These are phyloP conservation scores for Sporisorium exsertum DNA, from an alignment of 1,284 basidiomycete species.

Conservation along the genomic window DNA sequence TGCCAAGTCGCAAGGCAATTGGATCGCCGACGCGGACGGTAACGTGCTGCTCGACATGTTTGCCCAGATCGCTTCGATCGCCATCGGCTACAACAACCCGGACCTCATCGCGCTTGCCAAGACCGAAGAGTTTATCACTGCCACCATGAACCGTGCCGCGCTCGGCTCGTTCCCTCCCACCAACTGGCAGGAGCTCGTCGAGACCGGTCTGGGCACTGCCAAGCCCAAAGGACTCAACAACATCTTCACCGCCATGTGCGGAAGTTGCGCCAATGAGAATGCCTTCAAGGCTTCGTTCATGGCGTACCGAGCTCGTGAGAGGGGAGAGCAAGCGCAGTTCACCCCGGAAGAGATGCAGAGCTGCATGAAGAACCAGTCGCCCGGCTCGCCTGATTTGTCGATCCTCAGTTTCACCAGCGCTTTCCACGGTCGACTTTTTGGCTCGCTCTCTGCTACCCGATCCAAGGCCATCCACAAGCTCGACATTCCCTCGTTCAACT, in stretches of 20 bases:
- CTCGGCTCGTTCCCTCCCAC: constrained; percentile 73
- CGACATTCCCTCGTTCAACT: constrained; percentile 75
- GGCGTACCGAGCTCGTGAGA: constrained; percentile 70
- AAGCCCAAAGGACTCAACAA: constrained; percentile 72
- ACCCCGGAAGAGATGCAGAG: constrained; percentile 62
- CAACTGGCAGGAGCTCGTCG: constrained; percentile 71
- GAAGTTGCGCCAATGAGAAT: constrained; percentile 70
- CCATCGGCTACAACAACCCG: constrained; percentile 72
- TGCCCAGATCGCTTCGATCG: constrained; percentile 71
- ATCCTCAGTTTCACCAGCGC: constrained; percentile 73
- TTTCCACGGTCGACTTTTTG: constrained; percentile 63
- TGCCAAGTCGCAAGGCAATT: constrained; percentile 67
- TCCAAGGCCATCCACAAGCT: constrained; percentile 73
- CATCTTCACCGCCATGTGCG: constrained; percentile 70
- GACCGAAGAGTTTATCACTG: constrained; percentile 70
- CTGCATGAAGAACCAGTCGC: constrained; percentile 73
- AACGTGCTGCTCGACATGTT: constrained; percentile 74
- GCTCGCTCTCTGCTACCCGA: constrained; percentile 72
- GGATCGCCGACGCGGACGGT: constrained; percentile 74
- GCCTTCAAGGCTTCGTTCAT: constrained; percentile 75
- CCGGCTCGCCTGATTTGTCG: constrained; percentile 72
- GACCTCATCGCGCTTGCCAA: constrained; percentile 66
- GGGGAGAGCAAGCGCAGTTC: constrained; percentile 62
- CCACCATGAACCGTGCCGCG: constrained; percentile 72
- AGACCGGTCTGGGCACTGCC: constrained; percentile 72